Conservation (phyloP, 106 monocot species). For the Acorus gramineus region DNA sequence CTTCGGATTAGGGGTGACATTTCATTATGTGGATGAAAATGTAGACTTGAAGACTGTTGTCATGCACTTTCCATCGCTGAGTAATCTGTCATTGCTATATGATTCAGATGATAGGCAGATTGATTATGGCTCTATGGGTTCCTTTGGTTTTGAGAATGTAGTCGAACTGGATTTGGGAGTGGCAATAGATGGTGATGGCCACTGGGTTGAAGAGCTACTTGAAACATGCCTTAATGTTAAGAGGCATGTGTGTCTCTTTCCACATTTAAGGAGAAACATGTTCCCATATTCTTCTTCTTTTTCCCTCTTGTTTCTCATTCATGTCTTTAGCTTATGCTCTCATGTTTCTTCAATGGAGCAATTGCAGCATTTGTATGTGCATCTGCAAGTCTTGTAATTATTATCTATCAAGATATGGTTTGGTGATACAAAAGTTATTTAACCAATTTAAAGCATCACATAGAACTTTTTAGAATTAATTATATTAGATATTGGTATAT, state of each 20-base stretch:
- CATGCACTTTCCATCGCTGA: slow-evolving; percentile 53
- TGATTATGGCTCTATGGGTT: slow-evolving; percentile 57
- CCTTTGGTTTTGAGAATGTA: slow-evolving; percentile 55
- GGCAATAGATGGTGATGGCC: slow-evolving; percentile 75
- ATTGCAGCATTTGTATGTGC: too few species aligned
- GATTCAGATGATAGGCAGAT: slow-evolving; percentile 65
- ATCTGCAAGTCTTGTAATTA: too few species aligned
- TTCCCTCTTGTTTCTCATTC: too few species aligned
- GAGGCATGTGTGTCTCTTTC: slow-evolving; percentile 68
- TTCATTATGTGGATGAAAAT: slow-evolving; percentile 91
- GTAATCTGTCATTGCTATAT: slow-evolving; percentile 74
- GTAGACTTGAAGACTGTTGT: slow-evolving; percentile 79
- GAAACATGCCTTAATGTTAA: slow-evolving; percentile 83
- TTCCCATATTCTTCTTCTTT: too few species aligned
- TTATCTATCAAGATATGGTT: too few species aligned
- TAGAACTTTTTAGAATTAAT: too few species aligned
- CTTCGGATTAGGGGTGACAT: slow-evolving; percentile 84
- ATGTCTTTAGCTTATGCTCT: too few species aligned
- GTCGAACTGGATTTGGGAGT: slow-evolving; percentile 76
- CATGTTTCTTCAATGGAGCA: too few species aligned
- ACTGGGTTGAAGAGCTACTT: slow-evolving; percentile 82
- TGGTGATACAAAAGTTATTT: too few species aligned
- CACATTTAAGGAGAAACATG: too few species aligned
- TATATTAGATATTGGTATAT: too few species aligned
- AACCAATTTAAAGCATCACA: too few species aligned